phyloP scores from a whole-genome alignment of 129 eudicot species.

The Apium graveolens region DNA sequence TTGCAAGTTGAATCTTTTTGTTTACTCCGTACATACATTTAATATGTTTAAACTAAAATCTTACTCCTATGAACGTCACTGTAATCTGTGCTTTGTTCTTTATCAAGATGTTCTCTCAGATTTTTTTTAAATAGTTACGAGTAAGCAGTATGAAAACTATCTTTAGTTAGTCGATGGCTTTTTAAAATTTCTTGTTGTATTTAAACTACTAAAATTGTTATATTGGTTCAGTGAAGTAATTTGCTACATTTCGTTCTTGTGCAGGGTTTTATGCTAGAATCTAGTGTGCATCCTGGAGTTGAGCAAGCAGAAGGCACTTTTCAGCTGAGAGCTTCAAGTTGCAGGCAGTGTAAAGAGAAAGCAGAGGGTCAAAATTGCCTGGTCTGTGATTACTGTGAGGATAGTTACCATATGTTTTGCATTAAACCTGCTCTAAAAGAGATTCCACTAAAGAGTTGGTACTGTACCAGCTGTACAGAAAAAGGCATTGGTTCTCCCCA shows the following conservation, averaged over 20 bases:
- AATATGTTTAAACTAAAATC: neutral
- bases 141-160: neutral
- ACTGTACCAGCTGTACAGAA: constrained; percentile 57
- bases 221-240: neutral
- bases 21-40: neutral
- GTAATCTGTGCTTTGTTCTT: neutral
- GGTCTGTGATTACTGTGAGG: constrained; percentile 87
- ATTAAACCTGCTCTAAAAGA: constrained; percentile 40
- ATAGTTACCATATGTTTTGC: constrained; percentile 62
- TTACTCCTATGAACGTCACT: neutral
- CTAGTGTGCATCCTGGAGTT: constrained; percentile 20
- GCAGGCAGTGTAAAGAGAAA: constrained; percentile 50
- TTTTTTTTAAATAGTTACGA: neutral
- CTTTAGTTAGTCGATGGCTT: too few species aligned
- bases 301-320: constrained; percentile 32
- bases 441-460: constrained; percentile 68
- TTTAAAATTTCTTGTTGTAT: neutral
- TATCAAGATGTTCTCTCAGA: neutral
- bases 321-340: constrained; percentile 21
- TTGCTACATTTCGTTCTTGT: neutral
- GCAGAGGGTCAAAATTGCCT: constrained; percentile 46
- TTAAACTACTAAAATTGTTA: neutral
- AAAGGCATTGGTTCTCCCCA: constrained; percentile 52
- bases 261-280: constrained; percentile 34
- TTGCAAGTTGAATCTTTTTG: neutral